Conservation (phyloP, 2,329 filamentous ascomycete species). For the Claviceps sp. region DNA sequence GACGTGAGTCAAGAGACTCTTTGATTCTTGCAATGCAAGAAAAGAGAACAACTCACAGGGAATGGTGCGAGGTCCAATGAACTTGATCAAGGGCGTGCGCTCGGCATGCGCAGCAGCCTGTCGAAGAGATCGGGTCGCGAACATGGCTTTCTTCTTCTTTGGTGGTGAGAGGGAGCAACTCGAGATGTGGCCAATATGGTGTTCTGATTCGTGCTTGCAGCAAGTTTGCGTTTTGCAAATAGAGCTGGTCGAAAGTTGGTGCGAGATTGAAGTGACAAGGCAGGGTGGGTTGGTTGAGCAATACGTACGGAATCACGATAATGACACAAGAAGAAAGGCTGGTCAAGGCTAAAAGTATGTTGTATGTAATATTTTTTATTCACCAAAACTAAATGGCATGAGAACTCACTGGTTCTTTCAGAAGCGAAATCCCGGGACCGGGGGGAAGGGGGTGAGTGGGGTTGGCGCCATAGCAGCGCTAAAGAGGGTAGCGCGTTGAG, state of each 20-base stretch:
- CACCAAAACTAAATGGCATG: neutral
- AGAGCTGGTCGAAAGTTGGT: neutral
- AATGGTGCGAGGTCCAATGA: conserved; percentile 45
- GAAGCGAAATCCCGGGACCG: neutral
- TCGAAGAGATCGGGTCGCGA: conserved; percentile 41
- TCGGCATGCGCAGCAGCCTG: conserved; percentile 46
- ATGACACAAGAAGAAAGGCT: neutral
- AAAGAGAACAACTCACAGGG: conserved; percentile 29
- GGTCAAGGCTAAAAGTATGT: neutral
- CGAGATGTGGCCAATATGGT: neutral
- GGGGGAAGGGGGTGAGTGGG: neutral
- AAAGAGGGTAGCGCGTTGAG: neutral
- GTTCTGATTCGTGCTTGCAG: neutral
- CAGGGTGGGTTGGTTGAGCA: neutral
- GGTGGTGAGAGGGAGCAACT: neutral
- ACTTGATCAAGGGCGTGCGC: conserved; percentile 48
- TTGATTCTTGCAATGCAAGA: too few species aligned
- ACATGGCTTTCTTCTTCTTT: conserved; percentile 26
- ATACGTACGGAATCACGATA: neutral
- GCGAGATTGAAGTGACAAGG: neutral
- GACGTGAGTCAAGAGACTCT: neutral
- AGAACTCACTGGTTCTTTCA: neutral
- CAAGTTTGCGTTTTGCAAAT: neutral
- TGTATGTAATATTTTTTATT: conserved; percentile 4
- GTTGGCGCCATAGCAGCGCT: neutral